Percentiles rank a stretch among this genome's conserved stretches.
Conservation (phyloP, 345 rosid genomes). For the Eucalyptus sideroxylon region DNA sequence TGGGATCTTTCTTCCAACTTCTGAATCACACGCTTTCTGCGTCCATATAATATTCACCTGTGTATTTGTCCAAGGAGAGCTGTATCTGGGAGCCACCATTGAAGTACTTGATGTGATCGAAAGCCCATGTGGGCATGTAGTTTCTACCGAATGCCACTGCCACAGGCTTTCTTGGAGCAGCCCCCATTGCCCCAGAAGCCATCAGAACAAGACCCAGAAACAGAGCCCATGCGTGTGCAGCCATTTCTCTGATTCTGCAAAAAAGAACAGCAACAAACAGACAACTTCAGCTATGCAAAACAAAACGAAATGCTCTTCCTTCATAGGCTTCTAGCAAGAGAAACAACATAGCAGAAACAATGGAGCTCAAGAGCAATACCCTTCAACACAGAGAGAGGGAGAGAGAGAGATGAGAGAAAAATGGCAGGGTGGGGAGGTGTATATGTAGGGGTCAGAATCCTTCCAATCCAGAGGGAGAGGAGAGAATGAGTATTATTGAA, state of each 20-base stretch:
- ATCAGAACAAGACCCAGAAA: conserved; percentile 13
- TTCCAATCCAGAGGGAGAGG: neutral
- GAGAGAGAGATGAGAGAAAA: neutral
- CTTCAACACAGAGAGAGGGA: neutral
- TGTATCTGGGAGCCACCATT: conserved; percentile 64
- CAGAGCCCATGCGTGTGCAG: conserved; percentile 1
- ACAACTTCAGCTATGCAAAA: neutral
- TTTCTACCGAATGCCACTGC: conserved; percentile 65
- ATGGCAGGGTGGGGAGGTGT: neutral
- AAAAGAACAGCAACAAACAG: neutral
- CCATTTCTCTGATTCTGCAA: conserved; percentile 8
- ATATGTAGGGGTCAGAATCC: neutral
- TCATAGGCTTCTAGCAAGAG: neutral
- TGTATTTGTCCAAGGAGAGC: conserved; percentile 66
- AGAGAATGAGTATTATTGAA: neutral
- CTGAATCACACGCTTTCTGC: neutral
- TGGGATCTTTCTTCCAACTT: neutral
- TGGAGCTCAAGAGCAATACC: neutral
- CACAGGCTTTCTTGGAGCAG: conserved; percentile 43
- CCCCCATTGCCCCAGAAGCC: conserved; percentile 42
- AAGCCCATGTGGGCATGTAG: conserved; percentile 83
- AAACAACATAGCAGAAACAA: neutral
- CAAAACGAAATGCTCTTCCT: neutral
- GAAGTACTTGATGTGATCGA: conserved; percentile 82
- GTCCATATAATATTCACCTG: conserved; percentile 18